Evolutionary conservation across 495 filamentous ascomycete genomes (phyloP), one percentile per base, ranked within the genome.

Genomic region (Neurospora sp.): DNA sequence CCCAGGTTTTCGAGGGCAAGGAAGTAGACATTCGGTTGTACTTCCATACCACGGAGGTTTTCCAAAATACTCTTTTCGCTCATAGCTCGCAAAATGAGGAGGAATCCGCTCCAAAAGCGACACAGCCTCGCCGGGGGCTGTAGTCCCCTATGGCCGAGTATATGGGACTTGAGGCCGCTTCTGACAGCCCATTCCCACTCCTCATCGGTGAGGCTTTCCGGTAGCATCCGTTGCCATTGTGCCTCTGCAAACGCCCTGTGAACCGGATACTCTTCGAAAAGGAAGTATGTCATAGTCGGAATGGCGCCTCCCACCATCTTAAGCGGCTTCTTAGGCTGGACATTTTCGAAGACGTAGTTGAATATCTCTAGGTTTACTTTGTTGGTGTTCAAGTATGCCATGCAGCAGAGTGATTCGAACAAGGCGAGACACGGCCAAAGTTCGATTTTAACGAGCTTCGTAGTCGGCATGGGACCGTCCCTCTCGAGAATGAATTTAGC

Each of bases 141-240:
- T 21, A 59, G 31, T 3, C 54, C n/a, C 74, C 76, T 69, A 72
- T 76, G 13, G 69, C 42, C 17, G 62, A 15, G 0, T 78, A 77
- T 62, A 62, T 62, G 54, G 54, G 54, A 62, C 9, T 79, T 73
- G 19, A 98, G 86, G 15, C 87, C 87, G 71, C 91, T 90, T 43
- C 88, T 87, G 42, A 97, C 86, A 2, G 91, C 92, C 91, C 92
- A 94, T 37, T 96, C 92, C 78, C 96, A 98, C 73, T 94, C 91
- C 36, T 88, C 81, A 13, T 83, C 80, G 0, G 89, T 89, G 9
- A 93, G 86, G 17, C 74, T 72, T 21, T 84, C 84, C 3, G 87
- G 80, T 15, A 82, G 77, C 70, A 89, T 88, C 71, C 88, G 87
- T 31, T 85, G 82, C 89, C 92, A 96, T 2, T 90, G 86, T 36